phyloP scores from a whole-genome alignment of 179 eudicot species.

The Silene vulgaris region DNA sequence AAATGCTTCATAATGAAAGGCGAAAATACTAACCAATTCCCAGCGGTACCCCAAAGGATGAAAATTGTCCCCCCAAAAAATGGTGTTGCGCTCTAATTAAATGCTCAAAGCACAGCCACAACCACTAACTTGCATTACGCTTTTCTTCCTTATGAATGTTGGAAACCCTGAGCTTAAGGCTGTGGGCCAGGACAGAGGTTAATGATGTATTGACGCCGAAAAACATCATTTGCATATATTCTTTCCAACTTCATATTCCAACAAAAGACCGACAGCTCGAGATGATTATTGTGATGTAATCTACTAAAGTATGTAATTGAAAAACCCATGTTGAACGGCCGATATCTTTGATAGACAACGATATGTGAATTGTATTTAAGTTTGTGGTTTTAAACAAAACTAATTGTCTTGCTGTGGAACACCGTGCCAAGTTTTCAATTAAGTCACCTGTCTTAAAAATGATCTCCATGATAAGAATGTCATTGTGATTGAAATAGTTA shows the following conservation, averaged over 20 bases:
- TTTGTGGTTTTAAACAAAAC: neutral
- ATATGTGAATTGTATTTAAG: slow-evolving; percentile 3
- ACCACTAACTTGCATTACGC: neutral
- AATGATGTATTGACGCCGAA: neutral
- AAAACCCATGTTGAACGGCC: neutral
- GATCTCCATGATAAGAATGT: neutral
- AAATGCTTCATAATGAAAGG: neutral
- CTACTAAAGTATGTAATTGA: neutral
- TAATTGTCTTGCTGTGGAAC: neutral
- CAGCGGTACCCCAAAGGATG: neutral
- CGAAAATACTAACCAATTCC: neutral
- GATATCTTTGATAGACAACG: neutral
- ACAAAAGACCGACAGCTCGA: neutral
- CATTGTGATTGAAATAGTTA: neutral
- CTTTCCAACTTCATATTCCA: neutral
- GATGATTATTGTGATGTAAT: neutral
- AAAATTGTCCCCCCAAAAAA: neutral
- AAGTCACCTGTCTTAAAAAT: neutral
- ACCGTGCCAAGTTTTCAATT: neutral
- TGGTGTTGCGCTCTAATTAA: neutral
- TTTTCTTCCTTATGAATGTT: neutral
- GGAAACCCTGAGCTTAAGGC: neutral
- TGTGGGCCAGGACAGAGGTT: neutral
- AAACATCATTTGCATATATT: neutral
- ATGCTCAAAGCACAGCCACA: neutral